These are phyloP conservation scores for Fraxinus velutina DNA, from an alignment of 305 asterid genomes.

Conservation along the genomic window DNA sequence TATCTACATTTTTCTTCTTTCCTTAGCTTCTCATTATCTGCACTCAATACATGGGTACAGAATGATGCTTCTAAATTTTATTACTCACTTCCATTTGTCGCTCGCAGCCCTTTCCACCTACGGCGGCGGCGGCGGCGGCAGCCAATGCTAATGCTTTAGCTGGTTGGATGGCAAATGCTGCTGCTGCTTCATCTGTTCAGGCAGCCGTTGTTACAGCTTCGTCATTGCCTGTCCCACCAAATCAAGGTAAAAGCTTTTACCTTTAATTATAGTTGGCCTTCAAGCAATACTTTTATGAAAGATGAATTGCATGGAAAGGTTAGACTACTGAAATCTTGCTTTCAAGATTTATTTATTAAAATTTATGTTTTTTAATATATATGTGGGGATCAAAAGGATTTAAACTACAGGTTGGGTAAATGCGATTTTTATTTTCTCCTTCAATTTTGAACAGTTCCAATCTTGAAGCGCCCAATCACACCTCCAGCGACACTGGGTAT, in stretches of 20 bases:
- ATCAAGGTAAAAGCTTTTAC: constrained; percentile 54
- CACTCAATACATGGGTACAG: not conserved
- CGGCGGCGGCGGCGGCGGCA: constrained; percentile 51
- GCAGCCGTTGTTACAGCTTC: constrained; percentile 95
- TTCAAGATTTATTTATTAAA: not conserved
- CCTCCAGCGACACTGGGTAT: constrained; percentile 91
- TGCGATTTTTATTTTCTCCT: constrained; percentile 18
- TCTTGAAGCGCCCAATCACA: constrained; percentile 87
- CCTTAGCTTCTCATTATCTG: constrained; percentile 3
- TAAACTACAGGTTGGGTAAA: constrained; percentile 10
- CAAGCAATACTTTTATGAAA: constrained; percentile 1
- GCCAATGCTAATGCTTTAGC: constrained; percentile 83
- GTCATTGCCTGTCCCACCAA: constrained; percentile 73
- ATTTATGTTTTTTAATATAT: not conserved
- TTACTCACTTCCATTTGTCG: constrained; percentile 23
- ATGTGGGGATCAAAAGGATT: not conserved
- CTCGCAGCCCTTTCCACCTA: constrained; percentile 77
- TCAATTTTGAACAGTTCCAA: constrained; percentile 49
- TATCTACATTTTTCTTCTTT: not conserved
- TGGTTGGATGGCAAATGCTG: constrained; percentile 93
- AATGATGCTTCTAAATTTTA: not conserved
- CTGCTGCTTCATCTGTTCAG: constrained; percentile 90
- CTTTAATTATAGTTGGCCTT: constrained; percentile 10
- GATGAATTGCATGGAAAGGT: constrained; percentile 11
- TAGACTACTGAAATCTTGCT: not conserved